Conservation (phyloP, 495 filamentous ascomycete genomes). For the Thermochaetoides thermophila region DNA sequence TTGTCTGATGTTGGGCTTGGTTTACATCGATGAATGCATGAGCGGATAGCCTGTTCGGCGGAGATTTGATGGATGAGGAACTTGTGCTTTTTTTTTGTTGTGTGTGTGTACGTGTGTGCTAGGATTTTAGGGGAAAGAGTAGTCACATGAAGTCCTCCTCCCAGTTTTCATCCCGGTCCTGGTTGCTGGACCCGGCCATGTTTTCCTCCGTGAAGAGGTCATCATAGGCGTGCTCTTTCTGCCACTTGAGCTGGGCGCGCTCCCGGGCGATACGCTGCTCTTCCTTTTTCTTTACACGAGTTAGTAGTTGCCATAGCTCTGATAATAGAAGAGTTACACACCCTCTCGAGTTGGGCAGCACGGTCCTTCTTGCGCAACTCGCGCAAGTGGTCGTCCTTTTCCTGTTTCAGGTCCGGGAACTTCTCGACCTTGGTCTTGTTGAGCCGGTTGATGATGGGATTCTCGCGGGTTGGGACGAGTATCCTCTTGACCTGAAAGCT, state of each 20-base stretch:
- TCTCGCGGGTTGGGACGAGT: conserved; percentile 61
- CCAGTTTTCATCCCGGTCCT: conserved; percentile 45
- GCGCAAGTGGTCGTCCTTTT: conserved; percentile 61
- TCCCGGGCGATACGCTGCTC: conserved; percentile 68
- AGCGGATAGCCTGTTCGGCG: no score
- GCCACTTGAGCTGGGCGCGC: conserved; percentile 73
- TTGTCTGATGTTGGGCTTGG: neutral
- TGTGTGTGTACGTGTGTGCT: no score
- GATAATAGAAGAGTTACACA: conserved; percentile 19
- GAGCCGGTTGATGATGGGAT: conserved; percentile 83
- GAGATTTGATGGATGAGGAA: no score
- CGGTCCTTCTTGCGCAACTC: conserved; percentile 55
- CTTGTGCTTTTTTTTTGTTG: no score
- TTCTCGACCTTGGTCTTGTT: conserved; percentile 89
- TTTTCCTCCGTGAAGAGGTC: conserved; percentile 60
- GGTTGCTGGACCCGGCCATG: conserved; percentile 49
- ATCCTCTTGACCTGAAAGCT: conserved; percentile 76
- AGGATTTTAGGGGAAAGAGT: neutral
- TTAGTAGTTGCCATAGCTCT: neutral
- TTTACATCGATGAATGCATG: no score
- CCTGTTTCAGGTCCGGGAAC: conserved; percentile 62
- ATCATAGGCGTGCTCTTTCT: conserved; percentile 91
- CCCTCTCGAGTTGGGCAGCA: conserved; percentile 47
- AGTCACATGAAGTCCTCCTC: conserved; percentile 57
- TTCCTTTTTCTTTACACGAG: conserved; percentile 47